Conservation (phyloP, 345 rosid genomes). For the Clarkia xantiana region DNA sequence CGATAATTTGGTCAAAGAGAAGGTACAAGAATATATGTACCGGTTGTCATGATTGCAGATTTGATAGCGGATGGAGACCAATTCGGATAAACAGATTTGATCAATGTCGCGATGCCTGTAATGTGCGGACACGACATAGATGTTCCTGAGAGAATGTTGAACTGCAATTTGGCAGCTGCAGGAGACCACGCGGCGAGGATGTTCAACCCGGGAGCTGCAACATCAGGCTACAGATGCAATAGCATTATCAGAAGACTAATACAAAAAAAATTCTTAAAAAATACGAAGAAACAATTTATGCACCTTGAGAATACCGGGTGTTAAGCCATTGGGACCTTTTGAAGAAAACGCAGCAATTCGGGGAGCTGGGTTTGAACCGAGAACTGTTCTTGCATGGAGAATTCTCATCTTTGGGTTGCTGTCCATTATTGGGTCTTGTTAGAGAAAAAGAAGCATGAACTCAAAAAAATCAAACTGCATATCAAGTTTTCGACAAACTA, state of each 20-base stretch:
- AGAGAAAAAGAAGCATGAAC: constrained; percentile 9
- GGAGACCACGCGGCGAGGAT: constrained; percentile 57
- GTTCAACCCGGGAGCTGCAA: constrained; percentile 43
- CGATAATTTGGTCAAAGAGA: too few species aligned
- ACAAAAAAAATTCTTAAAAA: background rate
- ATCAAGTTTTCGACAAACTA: too few species aligned
- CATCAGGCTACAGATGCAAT: constrained; percentile 30
- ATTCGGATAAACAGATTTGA: constrained; percentile 34
- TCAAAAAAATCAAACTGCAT: background rate
- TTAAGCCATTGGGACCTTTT: constrained; percentile 39
- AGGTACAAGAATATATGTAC: constrained; percentile 15
- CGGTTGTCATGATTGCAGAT: constrained; percentile 71
- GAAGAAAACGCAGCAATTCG: constrained; percentile 39
- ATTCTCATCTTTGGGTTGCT: constrained; percentile 29
- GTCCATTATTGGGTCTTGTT: constrained; percentile 8
- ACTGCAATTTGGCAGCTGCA: constrained; percentile 24
- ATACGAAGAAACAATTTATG: too few species aligned
- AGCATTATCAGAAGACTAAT: constrained; percentile 1
- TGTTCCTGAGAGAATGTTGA: constrained; percentile 48
- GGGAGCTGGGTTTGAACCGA: constrained; percentile 34
- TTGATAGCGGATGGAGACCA: constrained; percentile 51
- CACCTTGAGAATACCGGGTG: constrained; percentile 45
- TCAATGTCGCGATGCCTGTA: constrained; percentile 48
- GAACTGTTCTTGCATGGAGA: constrained; percentile 27
- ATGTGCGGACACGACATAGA: constrained; percentile 68